Base-by-base conservation (phyloP, 805 yeast genomes). In the Saturnispora bothae region DNA sequence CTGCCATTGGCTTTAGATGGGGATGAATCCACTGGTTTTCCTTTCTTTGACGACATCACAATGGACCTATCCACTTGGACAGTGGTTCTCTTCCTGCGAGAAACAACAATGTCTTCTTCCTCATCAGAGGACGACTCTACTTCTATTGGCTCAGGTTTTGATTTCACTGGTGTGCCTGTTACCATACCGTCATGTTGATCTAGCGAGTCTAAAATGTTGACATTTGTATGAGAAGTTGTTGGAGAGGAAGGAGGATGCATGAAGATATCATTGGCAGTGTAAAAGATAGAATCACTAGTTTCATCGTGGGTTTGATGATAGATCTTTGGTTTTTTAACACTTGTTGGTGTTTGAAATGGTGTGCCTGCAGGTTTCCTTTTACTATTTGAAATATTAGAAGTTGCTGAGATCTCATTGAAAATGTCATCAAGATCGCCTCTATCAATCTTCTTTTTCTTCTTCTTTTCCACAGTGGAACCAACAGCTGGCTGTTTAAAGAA, bases 351-450 rank as follows among this genome's bases (percentile, higher is more conserved):
- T 26, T 25, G 34, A 38, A 59, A 57, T n/a, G 56, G 49, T 34
- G 33, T 17, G 18, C 7, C 12, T 7, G 21, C 12, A 28, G 16
- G 12, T 28, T 28, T 9, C 17, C 50, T 53, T 33, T 47, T 49
- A 35, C 48, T 47, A 19, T 46, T 40, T 4, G 39, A 31, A 7
- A 48, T 32, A 4, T 49, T 43, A 1, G 61, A 54, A 16, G 53
- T 43, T 5, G 48, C 39, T 14, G 63, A 65, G 33, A 73, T 70
- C 39, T 74, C 85, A 42, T 71, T 73, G 34, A 82, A 63, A 39
- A 82, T 75, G 50, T 80, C 88, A 53, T 80, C 88, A 43, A 85
- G 42, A 30, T 66, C 68, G 2, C 66, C 61, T 38, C 71, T 68
- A 13, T 23, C 21, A 6, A 37, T 20, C 38, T 60, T 61, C 42